Conservation (phyloP, 2,329 filamentous ascomycete species). For the Stachybotrys echinatus region DNA sequence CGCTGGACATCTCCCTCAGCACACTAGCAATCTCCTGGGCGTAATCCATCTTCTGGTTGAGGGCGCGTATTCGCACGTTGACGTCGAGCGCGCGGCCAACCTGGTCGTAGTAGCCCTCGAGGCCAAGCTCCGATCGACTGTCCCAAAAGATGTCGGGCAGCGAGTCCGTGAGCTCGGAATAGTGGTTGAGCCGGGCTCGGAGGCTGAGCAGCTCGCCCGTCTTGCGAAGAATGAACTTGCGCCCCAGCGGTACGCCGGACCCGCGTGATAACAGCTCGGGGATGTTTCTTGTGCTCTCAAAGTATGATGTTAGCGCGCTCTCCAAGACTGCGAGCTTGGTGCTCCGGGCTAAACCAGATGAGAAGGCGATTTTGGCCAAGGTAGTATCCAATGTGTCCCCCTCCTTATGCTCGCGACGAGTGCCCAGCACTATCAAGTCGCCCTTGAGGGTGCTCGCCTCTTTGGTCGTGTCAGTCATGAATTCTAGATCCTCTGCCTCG, state of each 20-base stretch:
- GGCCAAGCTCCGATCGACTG: slow-evolving; percentile 75
- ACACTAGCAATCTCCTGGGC: slow-evolving; percentile 92
- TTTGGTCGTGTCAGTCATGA: slow-evolving; percentile 65
- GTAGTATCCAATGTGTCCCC: slow-evolving; percentile 53
- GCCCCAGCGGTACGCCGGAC: slow-evolving; percentile 35
- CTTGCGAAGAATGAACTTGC: slow-evolving; percentile 82
- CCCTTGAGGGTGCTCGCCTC: slow-evolving; percentile 76
- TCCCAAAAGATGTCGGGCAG: slow-evolving; percentile 98
- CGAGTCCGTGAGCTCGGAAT: slow-evolving; percentile 92
- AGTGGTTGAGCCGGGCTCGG: slow-evolving; percentile 89
- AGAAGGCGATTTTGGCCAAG: slow-evolving; percentile 93
- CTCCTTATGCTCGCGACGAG: slow-evolving; percentile 48
- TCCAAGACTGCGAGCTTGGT: slow-evolving; percentile 94
- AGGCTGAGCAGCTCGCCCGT: slow-evolving; percentile 88
- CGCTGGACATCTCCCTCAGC: slow-evolving; percentile 79
- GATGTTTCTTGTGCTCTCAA: slow-evolving; percentile 79
- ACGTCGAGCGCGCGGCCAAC: slow-evolving; percentile 88
- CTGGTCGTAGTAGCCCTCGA: slow-evolving; percentile 94
- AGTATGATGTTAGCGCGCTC: slow-evolving; percentile 74
- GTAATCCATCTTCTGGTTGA: slow-evolving; percentile 98
- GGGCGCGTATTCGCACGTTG: slow-evolving; percentile 78
- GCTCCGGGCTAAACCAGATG: slow-evolving; percentile 83
- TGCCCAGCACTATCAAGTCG: slow-evolving; percentile 85
- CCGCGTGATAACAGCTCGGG: slow-evolving; percentile 70
- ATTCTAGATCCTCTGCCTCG: slow-evolving; percentile 89